Percentiles rank a stretch among this genome's conserved stretches.
phyloP scores from a whole-genome alignment of 257 asterid genomes.

The Solanum paucissectum region DNA sequence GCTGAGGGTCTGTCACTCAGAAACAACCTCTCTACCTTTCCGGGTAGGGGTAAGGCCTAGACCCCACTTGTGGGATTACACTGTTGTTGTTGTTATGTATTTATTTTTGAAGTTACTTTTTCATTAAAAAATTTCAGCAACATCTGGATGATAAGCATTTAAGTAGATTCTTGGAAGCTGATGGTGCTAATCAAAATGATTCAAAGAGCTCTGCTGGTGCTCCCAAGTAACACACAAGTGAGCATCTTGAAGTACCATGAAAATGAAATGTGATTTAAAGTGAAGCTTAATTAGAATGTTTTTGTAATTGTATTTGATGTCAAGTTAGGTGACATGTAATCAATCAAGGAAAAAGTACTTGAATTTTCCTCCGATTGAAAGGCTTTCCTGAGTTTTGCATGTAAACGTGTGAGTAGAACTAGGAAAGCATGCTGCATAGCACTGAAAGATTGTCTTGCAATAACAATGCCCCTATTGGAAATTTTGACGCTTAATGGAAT shows the following conservation, averaged over 20 bases:
- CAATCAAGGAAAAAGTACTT: background rate
- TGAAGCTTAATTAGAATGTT: background rate
- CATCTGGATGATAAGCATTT: conserved; percentile 90
- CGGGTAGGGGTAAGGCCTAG: no score
- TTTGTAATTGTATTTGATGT: background rate
- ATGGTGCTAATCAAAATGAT: conserved; percentile 32
- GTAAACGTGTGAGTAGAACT: background rate
- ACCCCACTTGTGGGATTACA: background rate
- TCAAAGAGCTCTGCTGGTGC: conserved; percentile 11
- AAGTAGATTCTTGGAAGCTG: conserved; percentile 72
- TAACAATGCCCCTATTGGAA: background rate
- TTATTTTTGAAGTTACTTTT: background rate
- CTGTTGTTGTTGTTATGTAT: background rate
- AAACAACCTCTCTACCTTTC: background rate
- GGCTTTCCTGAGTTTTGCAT: background rate
- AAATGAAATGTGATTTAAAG: background rate
- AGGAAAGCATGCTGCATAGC: background rate
- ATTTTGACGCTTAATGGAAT: background rate
- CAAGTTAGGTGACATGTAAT: background rate
- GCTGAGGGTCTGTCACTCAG: no score
- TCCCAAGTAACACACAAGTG: conserved; percentile 16
- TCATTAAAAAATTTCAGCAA: conserved; percentile 27
- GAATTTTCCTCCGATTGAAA: background rate
- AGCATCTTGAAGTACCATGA: background rate
- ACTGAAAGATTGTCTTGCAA: background rate